Base-by-base conservation (phyloP, 805 yeast genomes). In the Saturnispora halmiae region DNA sequence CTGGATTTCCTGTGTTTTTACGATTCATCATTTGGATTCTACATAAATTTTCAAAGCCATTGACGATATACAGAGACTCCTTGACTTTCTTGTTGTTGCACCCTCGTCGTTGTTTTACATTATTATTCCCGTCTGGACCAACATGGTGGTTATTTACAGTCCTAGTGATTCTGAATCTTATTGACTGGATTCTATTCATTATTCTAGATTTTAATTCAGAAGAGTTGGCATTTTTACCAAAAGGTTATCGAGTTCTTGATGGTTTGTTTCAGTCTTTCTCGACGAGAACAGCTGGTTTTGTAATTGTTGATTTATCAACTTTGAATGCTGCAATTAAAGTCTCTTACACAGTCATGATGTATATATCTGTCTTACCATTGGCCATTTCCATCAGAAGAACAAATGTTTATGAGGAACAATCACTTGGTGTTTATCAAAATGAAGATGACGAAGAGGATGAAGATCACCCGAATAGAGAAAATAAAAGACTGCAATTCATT, bases 331-430 rank as follows among this genome's bases (percentile, higher is more conserved):
- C 95, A 0, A 84, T 90, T 38, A 95, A 87, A 59, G 94, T 92
- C 22, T 78, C 92, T 51, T 92, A 92, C 58, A 72, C 86, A 78
- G 72, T 92, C 45, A 90, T 92, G 97, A 92, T 92, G 98, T 92
- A 92, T 63, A 87, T 92, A 21, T 90, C 97, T 13, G 96, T 90
- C 33, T 69, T 88, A 56, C 99, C 99, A 1, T 66, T 92, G 51
- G 98, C 99, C 25, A 92, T 92, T 48, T 85, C 96, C 29, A 87
- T 92, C 47, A 77, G 99, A 64, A 75, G 96, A 59, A 92, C 98
- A 15, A 92, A 92, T 58, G 99, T 92, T 41, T 92, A 92, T 63
- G 99, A 92, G 58, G 98, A 92, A 54, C 97, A 87, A 56, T 83
- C 96, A 0, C 64, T 92, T 42, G 98, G 98, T n/a, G 72, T 87